Evolutionary conservation across 352 stramenopile species (phyloP), one percentile per base, ranked within the genome.

Genomic region (Globisporangium camurandrum): DNA sequence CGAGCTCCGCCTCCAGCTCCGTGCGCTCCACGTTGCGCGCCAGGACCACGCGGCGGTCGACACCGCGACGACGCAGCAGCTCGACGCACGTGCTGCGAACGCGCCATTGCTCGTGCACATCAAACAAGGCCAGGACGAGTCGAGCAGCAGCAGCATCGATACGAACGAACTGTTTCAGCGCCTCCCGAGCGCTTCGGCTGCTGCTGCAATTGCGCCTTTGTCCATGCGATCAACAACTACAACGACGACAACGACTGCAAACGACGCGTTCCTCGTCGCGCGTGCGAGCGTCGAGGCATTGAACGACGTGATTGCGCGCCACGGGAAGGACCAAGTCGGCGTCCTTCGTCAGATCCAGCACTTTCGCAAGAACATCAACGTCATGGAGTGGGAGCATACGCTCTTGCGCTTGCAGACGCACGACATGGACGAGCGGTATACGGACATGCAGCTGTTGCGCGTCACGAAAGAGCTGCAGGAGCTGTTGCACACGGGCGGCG

Each of bases 391-490:
- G 91, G 84, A 97, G 46, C 79, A 95, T 56, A 59, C 71, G 9
- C 75, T 90, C 47, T 60, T 97, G 24, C 65, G 86, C 19, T 61
- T 91, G 48, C 69, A 95, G 50, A 84, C 74, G 16, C 68, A 72
- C 11, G 85, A 97, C 66, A 84, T 91, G 62, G 83, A 97, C 49
- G 88, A 96, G 55, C 71, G 89, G 19, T 97, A 96, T 76, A 96
- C 79, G 7, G 91, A 97, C 61, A 81, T 97, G 34, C 90, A 97
- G 59, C 67, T 97, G 46, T 62, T 97, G 28, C 77, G 89, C 14
- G 90, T 97, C 31, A 97, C 88, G 26, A 97, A 96, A 56, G 86
- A 96, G 30, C 65, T 97, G 2, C 88, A 97, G 62, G 75, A 93
- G 53, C 67, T 96, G 22, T 88, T 96, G 46, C 84, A 88, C 56